Conservation (phyloP, 192 early-diverging fungal species). For the Backusella mclennaniae region DNA sequence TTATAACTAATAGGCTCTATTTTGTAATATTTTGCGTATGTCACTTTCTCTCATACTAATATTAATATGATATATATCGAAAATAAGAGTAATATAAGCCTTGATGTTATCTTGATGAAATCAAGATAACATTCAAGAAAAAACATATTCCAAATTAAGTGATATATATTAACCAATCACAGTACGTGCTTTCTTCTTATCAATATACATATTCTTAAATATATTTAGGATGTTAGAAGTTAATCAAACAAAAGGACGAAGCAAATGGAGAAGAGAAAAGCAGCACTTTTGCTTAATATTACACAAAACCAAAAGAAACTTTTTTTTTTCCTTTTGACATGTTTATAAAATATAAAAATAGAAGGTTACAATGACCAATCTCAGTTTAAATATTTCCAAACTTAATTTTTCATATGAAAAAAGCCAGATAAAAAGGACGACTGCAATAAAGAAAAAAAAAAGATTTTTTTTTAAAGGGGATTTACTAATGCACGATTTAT, state of each 20-base stretch:
- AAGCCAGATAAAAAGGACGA: background rate
- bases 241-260: background rate
- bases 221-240: background rate
- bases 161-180: background rate
- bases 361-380: background rate
- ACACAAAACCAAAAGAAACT: background rate
- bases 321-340: background rate
- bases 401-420: background rate
- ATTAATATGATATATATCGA: too few relatives aligned
- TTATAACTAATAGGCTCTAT: too few relatives aligned
- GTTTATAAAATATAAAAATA: background rate
- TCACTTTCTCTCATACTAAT: too few relatives aligned
- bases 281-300: background rate
- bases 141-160: background rate
- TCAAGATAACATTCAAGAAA: background rate
- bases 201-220: background rate
- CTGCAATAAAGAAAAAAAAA: background rate
- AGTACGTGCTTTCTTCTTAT: background rate
- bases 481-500: background rate
- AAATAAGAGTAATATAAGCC: background rate
- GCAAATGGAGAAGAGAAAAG: background rate
- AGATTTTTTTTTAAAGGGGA: background rate
- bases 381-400: conserved; percentile 1
- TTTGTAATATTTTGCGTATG: too few relatives aligned
- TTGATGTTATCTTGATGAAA: background rate